phyloP scores from a whole-genome alignment of 306 rosid genomes.

The Gynostemma pentaphyllum region DNA sequence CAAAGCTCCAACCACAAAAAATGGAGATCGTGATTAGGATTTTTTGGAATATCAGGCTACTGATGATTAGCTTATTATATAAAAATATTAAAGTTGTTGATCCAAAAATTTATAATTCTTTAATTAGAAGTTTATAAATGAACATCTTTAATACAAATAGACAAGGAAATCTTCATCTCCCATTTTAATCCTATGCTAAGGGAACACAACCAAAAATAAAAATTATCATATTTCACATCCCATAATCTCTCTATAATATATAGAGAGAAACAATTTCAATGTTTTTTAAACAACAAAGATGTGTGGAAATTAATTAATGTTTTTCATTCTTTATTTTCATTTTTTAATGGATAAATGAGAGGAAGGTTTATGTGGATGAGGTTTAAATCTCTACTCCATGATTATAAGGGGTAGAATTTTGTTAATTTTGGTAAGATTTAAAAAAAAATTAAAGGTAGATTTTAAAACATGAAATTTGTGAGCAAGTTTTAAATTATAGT shows the following conservation, averaged over 20 bases:
- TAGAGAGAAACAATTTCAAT: not conserved
- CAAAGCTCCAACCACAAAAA: not conserved
- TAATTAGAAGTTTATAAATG: not conserved
- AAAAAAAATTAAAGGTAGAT: too few species aligned
- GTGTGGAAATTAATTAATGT: too few species aligned
- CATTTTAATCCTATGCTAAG: not conserved
- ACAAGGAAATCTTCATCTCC: not conserved
- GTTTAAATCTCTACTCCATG: too few species aligned
- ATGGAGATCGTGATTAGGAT: not conserved
- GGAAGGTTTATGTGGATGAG: too few species aligned
- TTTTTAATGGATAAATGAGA: too few species aligned
- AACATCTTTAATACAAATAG: not conserved
- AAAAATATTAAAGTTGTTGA: not conserved
- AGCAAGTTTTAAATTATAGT: too few species aligned
- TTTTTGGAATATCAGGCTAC: constrained; percentile 1
- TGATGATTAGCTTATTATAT: not conserved
- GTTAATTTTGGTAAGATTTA: too few species aligned
- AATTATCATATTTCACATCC: not conserved
- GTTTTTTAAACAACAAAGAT: too few species aligned
- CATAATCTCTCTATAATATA: too few species aligned
- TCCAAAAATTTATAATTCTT: not conserved
- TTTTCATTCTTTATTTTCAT: too few species aligned
- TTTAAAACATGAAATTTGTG: too few species aligned
- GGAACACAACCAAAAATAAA: not conserved
- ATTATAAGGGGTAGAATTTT: too few species aligned